phyloP scores from a whole-genome alignment of 139 green algal genomes.

The Chlamydomonas eustigma region DNA sequence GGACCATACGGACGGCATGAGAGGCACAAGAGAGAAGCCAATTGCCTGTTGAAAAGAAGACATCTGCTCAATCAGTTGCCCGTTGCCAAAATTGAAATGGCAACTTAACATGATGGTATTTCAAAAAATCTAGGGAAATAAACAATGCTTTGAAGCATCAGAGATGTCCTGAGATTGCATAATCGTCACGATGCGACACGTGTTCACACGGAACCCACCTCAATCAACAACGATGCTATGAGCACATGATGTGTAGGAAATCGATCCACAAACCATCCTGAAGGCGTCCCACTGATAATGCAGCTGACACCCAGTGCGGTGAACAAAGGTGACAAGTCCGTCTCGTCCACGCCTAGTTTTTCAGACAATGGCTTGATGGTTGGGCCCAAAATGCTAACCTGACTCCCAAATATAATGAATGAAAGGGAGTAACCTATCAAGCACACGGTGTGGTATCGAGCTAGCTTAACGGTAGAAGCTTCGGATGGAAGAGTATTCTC shows the following conservation, averaged over 20 bases:
- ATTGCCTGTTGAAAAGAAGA: constrained; percentile 24
- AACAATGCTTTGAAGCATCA: no score
- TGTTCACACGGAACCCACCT: constrained; percentile 19
- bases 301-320: constrained; percentile 42
- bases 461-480: no score
- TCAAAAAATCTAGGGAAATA: no score
- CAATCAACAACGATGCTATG: constrained; percentile 27
- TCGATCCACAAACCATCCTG: constrained; percentile 40
- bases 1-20: constrained; percentile 33
- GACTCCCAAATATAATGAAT: constrained; percentile 46
- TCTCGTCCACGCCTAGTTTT: constrained; percentile 21
- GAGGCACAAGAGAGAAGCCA: constrained; percentile 37
- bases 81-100: no score
- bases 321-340: constrained; percentile 38
- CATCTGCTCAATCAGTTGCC: no score
- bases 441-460: constrained; percentile 11
- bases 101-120: no score
- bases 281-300: constrained; percentile 41
- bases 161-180: no score
- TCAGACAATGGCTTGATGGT: constrained; percentile 30
- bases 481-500: no score
- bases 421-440: constrained; percentile 39
- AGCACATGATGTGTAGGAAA: constrained; percentile 41
- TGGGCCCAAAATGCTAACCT: constrained; percentile 41
- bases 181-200: neutral